Evolutionary conservation across 2,329 filamentous ascomycete genomes (phyloP).

Genomic region (Alternaria incomplexa): DNA sequence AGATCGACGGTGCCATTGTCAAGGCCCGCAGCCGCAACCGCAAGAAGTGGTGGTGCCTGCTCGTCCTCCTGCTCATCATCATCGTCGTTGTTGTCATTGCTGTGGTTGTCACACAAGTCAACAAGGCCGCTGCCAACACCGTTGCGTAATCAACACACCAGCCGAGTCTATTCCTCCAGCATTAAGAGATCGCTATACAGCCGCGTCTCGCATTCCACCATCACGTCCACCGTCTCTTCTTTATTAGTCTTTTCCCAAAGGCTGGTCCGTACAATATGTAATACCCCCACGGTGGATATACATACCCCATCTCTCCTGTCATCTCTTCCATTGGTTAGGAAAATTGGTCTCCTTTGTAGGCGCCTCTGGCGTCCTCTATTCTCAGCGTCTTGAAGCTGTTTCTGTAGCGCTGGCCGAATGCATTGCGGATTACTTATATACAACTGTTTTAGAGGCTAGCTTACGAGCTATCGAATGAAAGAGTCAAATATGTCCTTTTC

Average conservation of each 20-base stretch:
- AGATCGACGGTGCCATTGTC: constrained; percentile 80
- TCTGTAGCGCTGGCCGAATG: constrained; percentile 7
- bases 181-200: background rate
- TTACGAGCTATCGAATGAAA: constrained; percentile 3
- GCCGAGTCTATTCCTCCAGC: background rate
- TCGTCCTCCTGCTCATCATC: constrained; percentile 62
- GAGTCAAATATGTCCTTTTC: background rate
- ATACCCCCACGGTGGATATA: constrained; percentile 22
- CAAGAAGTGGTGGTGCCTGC: constrained; percentile 98
- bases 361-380: constrained; percentile 11
- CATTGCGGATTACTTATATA: constrained; percentile 1
- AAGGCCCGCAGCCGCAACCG: constrained; percentile 71
- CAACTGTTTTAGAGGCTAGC: constrained; percentile 5
- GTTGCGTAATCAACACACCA: background rate
- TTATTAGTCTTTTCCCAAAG: constrained; percentile 13
- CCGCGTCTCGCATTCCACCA: background rate
- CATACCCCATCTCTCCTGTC: constrained; percentile 12
- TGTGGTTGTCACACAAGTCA: constrained; percentile 42
- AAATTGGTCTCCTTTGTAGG: constrained; percentile 5
- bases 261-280: constrained; percentile 23
- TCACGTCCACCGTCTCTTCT: constrained; percentile 12
- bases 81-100: constrained; percentile 49
- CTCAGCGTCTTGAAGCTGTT: constrained; percentile 7
- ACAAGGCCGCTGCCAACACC: constrained; percentile 26
- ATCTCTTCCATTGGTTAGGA: constrained; percentile 8